Evolutionary conservation across 148 eudicot species (phyloP).

Genomic region (Fallopia convolvulus): DNA sequence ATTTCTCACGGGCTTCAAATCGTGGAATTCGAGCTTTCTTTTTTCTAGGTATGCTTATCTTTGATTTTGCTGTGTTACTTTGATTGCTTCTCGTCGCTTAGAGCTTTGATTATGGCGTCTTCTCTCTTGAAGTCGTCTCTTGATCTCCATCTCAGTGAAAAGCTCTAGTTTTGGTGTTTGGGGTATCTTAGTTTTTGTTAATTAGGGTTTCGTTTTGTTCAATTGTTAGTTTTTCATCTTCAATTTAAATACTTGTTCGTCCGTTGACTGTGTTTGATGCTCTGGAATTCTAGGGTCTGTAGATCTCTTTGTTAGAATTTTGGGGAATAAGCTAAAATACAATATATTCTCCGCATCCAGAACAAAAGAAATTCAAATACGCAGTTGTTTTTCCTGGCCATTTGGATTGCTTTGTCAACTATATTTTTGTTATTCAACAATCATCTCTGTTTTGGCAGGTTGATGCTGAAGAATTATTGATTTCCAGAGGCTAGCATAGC

Average conservation of each 20-base stretch:
- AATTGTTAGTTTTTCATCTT: background rate
- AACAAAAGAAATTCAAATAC: background rate
- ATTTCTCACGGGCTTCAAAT: background rate
- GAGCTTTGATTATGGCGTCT: background rate
- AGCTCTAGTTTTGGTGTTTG: background rate
- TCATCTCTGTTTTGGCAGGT: background rate
- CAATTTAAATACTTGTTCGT: background rate
- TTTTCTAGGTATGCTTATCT: background rate
- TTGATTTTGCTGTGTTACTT: background rate
- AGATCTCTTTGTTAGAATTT: background rate
- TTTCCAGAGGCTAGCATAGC: constrained; percentile 8
- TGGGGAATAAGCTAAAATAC: background rate
- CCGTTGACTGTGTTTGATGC: background rate
- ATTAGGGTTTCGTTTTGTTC: background rate
- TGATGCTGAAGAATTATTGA: background rate
- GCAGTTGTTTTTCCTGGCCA: background rate
- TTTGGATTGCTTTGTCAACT: background rate
- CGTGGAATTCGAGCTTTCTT: background rate
- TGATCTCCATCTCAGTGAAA: background rate
- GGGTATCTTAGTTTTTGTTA: background rate
- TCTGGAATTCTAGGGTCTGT: background rate
- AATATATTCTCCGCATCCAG: too few species aligned
- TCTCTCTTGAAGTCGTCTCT: background rate
- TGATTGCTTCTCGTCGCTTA: background rate
- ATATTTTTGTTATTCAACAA: background rate